A percentile compares a stretch with the other conserved stretches of the same genome.
Conservation (phyloP, 1,139 yeast species). For the Hansenula lynferdii region DNA sequence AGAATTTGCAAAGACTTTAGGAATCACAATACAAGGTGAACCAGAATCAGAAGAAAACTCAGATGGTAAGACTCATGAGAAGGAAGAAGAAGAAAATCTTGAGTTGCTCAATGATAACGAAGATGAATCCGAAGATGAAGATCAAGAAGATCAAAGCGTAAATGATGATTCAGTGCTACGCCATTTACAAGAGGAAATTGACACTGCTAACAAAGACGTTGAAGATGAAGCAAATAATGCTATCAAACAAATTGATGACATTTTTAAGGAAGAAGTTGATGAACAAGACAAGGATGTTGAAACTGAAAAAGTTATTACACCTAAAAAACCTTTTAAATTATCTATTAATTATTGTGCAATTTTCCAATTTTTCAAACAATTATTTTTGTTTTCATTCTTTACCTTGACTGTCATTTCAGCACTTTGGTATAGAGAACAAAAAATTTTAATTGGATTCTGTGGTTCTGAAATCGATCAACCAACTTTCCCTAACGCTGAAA, state of each 20-base stretch:
- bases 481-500: conserved; percentile 20
- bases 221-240: conserved; percentile 25
- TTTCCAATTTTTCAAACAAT: conserved; percentile 14
- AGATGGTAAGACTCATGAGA: conserved; percentile 21
- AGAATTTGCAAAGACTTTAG: conserved; percentile 25
- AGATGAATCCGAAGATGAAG: conserved; percentile 5
- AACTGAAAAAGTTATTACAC: background rate
- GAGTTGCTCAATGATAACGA: conserved; percentile 18
- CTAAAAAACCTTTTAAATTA: background rate
- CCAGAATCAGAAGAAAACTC: conserved; percentile 15
- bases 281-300: background rate
- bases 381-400: conserved; percentile 10
- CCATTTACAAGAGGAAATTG: conserved; percentile 21
- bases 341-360: conserved; percentile 13
- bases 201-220: conserved; percentile 22
- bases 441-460: conserved; percentile 59
- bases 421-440: conserved; percentile 62
- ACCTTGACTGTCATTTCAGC: conserved; percentile 29
- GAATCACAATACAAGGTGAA: conserved; percentile 11
- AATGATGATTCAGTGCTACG: conserved; percentile 12
- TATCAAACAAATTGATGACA: conserved; percentile 20
- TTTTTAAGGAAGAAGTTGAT: conserved; percentile 13
- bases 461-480: conserved; percentile 46
- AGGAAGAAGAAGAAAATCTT: conserved; percentile 16
- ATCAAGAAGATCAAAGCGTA: background rate